Conservation (phyloP, 805 yeast genomes). For the Ogataea methylovora region DNA sequence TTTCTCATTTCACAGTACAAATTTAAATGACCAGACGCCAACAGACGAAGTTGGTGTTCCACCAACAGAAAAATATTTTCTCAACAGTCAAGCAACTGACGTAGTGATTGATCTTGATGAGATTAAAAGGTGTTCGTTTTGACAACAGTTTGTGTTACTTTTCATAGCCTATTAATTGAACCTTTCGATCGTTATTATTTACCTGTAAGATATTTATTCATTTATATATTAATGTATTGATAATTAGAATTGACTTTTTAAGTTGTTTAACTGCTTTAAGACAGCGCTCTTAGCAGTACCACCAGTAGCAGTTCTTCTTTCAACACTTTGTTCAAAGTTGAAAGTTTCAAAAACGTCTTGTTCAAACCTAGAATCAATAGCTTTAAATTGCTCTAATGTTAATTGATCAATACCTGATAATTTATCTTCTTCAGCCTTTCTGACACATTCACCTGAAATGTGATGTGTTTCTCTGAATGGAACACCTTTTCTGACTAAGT, state of each 20-base stretch:
- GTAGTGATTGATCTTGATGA: conserved; percentile 14
- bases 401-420: conserved; percentile 83
- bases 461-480: conserved; percentile 99
- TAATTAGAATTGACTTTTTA: conserved; percentile 13
- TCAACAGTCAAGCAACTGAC: conserved; percentile 5
- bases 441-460: conserved; percentile 96
- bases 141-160: not conserved
- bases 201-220: not conserved
- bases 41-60: no score
- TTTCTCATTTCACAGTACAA: no score
- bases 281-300: conserved; percentile 95
- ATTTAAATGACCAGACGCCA: no score
- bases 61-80: no score
- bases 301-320: conserved; percentile 93
- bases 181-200: not conserved
- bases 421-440: conserved; percentile 72
- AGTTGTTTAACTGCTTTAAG: conserved; percentile 53
- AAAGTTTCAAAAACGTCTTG: conserved; percentile 81
- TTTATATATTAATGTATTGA: not conserved
- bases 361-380: conserved; percentile 73
- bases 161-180: conserved; percentile 4
- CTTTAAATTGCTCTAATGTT: conserved; percentile 66
- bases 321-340: conserved; percentile 89
- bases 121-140: conserved; percentile 7
- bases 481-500: conserved; percentile 94